Evolutionary conservation across 2,329 filamentous ascomycete genomes (phyloP), one percentile per base, ranked within the genome.

Genomic region (Monosporascus sp.): DNA sequence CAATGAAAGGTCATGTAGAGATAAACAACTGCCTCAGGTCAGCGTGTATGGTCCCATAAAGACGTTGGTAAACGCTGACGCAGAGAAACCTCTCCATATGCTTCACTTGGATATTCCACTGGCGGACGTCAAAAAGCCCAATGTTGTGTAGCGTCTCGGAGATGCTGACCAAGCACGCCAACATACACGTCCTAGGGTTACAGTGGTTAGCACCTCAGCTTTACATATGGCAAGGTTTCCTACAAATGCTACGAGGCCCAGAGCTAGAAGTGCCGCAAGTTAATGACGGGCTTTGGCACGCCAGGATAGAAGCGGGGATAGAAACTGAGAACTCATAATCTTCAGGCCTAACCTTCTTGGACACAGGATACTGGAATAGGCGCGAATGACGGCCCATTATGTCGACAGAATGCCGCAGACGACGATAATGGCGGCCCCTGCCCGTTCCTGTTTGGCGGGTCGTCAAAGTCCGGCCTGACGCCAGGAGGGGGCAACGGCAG

Each of bases 1-100:
- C 51, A 52, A 45, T 61, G 59, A 24, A 57, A 42, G 27, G 52
- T 45, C 17, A 48, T 56, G 20, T 54, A 56, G n/a, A 61, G 50
- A 41, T 54, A 37, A 60, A 48, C 18, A 57, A 50, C 58, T 59
- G 25, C 37, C 37, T 38, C n/a, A 34, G n/a, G 48, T 55, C 37
- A 56, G 53, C 11, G n/a, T 31, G 3, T 31, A 31, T 31, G 3
- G 3, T 11, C 3, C 9, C 9, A 11, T 8, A 31, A 31, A 1
- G 2, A 25, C 27, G 6, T 38, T n/a, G 8, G 8, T 11, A 5
- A 6, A 45, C 14, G 1, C 6, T n/a, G 6, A 6, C 31, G 3
- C 3, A 9, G 18, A 24, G 15, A 9, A 20, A 20, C 31, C n/a
- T 20, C 14, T 11, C 22, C 17, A 6, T 18, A 0, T 22, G 20